Conservation (phyloP, 805 yeast species). For the Nakazawaea wyomingensis region DNA sequence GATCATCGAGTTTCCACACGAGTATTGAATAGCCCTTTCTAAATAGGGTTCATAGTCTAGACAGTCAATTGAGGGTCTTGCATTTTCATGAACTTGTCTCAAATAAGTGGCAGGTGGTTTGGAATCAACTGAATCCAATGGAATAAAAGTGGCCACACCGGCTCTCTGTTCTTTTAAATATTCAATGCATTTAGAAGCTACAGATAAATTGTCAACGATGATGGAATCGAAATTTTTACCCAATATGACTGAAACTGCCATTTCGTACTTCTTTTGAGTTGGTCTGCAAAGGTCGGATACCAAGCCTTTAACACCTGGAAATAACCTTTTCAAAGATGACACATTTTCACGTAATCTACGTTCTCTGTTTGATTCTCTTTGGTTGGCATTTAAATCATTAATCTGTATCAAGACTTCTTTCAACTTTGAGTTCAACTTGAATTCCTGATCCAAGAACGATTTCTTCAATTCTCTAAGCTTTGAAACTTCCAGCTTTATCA, state of each 20-base stretch:
- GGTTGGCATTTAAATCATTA: slow-evolving; percentile 69
- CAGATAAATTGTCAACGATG: slow-evolving; percentile 70
- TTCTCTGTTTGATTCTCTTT: slow-evolving; percentile 71
- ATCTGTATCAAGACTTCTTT: slow-evolving; percentile 54
- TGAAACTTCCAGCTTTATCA: slow-evolving; percentile 19
- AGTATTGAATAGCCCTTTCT: slow-evolving; percentile 75
- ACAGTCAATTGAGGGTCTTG: slow-evolving; percentile 70
- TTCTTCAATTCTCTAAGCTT: slow-evolving; percentile 31
- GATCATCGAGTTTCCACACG: slow-evolving; percentile 73
- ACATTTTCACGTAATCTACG: slow-evolving; percentile 69
- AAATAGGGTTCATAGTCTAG: slow-evolving; percentile 61
- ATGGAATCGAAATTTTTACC: slow-evolving; percentile 81
- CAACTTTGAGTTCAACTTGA: slow-evolving; percentile 57
- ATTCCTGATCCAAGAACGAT: slow-evolving; percentile 39
- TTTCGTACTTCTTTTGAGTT: slow-evolving; percentile 61
- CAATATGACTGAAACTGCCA: slow-evolving; percentile 69
- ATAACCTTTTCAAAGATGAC: slow-evolving; percentile 58
- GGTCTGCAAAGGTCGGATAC: slow-evolving; percentile 80
- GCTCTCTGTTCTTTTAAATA: slow-evolving; percentile 79
- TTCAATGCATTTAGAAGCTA: slow-evolving; percentile 71
- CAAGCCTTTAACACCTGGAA: slow-evolving; percentile 82
- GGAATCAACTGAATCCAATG: slow-evolving; percentile 70
- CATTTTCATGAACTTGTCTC: slow-evolving; percentile 46
- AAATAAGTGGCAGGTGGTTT: slow-evolving; percentile 48
- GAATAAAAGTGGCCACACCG: slow-evolving; percentile 85